Evolutionary conservation across 2,329 filamentous ascomycete genomes (phyloP), one percentile per base, ranked within the genome.

Genomic region (Spiromastix sp.): DNA sequence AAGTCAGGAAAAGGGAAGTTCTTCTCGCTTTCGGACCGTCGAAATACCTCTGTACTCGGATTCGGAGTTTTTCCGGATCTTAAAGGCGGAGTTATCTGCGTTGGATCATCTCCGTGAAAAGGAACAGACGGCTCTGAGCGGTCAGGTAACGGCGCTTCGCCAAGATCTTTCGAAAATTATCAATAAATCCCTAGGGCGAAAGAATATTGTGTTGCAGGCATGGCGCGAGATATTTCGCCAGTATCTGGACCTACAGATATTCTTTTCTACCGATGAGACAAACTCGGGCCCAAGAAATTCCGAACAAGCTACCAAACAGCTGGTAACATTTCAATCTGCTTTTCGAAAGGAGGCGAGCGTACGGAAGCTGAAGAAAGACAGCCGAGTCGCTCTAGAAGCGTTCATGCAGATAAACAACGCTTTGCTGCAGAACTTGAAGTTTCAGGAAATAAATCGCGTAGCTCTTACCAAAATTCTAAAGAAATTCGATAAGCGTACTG

Each of bases 401-500:
- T 93, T 93, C 49, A 60, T 89, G 41, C 63, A 70, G 31, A 68
- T 93, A 47, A 93, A 93, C 52, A 65, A 74, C 16, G 71, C 74
- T 34, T 69, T 93, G n/a, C 67, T 93, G n/a, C 79, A 79, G 42
- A 81, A 81, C 34, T 68, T 93, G 44, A 78, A 79, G 40, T 93
- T 93, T 47, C 83, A 87, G 49, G 85, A 91, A 52, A 77, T 93
- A 44, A 93, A 93, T 49, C 74, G 75, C 44, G 72, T 72, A 19
- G 85, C 85, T 1, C 75, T 91, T 48, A 66, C 66, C 21, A 93
- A 93, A 57, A 93, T 93, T 34, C 61, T 93, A 35, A 93, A 93
- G 57, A 93, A 89, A 60, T 93, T 93, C 53, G 83, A 91, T 59
- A 93, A 93, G 59, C 74, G 77, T 39, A 93, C 85, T 2, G 76